These are phyloP conservation scores for Cichorium intybus DNA, from an alignment of 140 eudicot species.

Conservation along the genomic window DNA sequence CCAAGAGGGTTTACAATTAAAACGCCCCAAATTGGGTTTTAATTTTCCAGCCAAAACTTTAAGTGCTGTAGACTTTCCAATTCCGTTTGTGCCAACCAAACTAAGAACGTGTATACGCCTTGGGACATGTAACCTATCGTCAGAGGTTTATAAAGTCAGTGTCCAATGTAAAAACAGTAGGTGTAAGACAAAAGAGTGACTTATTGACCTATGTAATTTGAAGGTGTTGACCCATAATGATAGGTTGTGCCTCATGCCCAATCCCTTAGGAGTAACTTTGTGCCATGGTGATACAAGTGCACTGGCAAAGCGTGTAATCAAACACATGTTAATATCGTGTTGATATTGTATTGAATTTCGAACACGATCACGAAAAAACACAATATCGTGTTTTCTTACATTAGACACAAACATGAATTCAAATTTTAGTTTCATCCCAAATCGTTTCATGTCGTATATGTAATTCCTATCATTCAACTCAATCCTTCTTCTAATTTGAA, in stretches of 20 bases:
- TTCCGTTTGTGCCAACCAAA: slow-evolving; percentile 97
- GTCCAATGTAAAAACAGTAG: neutral
- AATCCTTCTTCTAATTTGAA: no score
- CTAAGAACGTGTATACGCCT: slow-evolving; percentile 98
- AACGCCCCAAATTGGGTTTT: slow-evolving; percentile 94
- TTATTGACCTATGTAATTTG: slow-evolving; percentile 77
- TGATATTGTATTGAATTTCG: no score
- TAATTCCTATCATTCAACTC: no score
- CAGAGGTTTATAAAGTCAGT: slow-evolving; percentile 5
- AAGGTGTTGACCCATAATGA: slow-evolving; percentile 91
- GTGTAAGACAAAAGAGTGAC: slow-evolving; percentile 12
- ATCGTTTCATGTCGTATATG: no score
- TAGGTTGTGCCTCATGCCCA: slow-evolving; percentile 91
- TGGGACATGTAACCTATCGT: slow-evolving; percentile 84
- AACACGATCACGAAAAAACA: no score
- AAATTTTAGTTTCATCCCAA: no score
- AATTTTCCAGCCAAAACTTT: slow-evolving; percentile 88
- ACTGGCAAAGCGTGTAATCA: no score
- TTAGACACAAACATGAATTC: no score
- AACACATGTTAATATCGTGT: no score
- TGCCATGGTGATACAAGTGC: no score
- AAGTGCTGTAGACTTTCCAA: slow-evolving; percentile 95
- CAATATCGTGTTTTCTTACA: no score
- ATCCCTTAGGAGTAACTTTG: slow-evolving; percentile 82
- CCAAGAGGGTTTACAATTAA: slow-evolving; percentile 48